Conservation (phyloP, 192 early-diverging fungal species). For the Powellomyces hirtus region DNA sequence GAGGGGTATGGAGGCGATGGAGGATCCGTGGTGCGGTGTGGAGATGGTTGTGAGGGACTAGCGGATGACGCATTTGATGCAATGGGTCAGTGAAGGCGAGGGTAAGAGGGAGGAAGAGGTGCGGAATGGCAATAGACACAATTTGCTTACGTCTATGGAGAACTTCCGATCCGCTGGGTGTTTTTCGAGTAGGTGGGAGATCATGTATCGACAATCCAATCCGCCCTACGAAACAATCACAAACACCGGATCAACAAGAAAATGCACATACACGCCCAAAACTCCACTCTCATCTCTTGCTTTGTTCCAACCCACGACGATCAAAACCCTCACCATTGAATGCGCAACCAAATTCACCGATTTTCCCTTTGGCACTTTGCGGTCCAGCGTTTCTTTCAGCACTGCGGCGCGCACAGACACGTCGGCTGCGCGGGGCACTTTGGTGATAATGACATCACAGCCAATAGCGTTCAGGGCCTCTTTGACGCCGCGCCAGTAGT, state of each 20-base stretch:
- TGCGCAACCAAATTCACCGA: conserved; percentile 81
- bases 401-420: conserved; percentile 69
- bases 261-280: not conserved
- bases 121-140: no score
- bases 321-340: conserved; percentile 87
- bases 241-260: not conserved
- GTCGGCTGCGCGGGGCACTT: conserved; percentile 69
- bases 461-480: conserved; percentile 72
- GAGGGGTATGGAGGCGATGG: conserved; percentile 18
- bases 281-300: not conserved
- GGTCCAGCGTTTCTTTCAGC: conserved; percentile 59
- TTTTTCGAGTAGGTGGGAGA: conserved; percentile 66
- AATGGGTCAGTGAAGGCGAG: not conserved
- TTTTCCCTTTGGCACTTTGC: conserved; percentile 33
- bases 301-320: not conserved
- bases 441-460: conserved; percentile 69
- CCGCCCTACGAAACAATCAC: conserved; percentile 60
- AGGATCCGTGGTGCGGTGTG: conserved; percentile 77
- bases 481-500: conserved; percentile 83
- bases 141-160: conserved; percentile 8
- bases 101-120: not conserved
- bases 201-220: conserved; percentile 80
- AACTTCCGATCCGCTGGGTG: conserved; percentile 36
- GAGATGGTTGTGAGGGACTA: conserved; percentile 78
- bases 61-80: not conserved